A percentile compares a stretch with the other conserved stretches of the same genome.
Conservation (phyloP, 2,329 filamentous ascomycete species). For the Colletotrichum higginsianum region DNA sequence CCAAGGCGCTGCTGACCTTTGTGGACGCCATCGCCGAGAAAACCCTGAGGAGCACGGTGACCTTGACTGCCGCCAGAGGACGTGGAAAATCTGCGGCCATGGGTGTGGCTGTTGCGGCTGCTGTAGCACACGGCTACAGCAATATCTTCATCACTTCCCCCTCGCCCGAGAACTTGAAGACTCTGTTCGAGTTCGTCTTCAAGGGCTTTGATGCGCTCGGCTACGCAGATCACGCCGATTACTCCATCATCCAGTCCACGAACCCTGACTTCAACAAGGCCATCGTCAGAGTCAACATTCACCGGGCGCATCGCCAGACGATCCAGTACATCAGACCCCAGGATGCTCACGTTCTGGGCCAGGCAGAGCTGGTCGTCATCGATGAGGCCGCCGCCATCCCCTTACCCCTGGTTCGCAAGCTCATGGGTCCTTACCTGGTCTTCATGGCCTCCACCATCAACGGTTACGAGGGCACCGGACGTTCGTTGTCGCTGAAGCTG, state of each 20-base stretch:
- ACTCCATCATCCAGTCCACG: constrained; percentile 97
- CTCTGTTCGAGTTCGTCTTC: constrained; percentile 97
- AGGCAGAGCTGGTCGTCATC: constrained; percentile 95
- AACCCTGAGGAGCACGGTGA: constrained; percentile 92
- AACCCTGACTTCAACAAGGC: constrained; percentile 99
- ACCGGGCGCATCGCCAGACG: constrained; percentile 94
- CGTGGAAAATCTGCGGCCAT: constrained; percentile 97
- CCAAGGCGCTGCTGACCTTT: constrained; percentile 96
- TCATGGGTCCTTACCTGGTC: constrained; percentile 96
- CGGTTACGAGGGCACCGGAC: constrained; percentile 96
- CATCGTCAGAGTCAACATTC: constrained; percentile 96
- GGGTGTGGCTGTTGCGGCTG: constrained; percentile 93
- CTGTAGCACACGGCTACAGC: constrained; percentile 95
- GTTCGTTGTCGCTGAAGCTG: constrained; percentile 94
- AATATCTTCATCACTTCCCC: constrained; percentile 99
- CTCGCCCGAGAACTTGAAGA: constrained; percentile 98
- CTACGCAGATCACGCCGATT: constrained; percentile 96
- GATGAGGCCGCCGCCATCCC: constrained; percentile 98
- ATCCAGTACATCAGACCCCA: constrained; percentile 99
- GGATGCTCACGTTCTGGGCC: constrained; percentile 93
- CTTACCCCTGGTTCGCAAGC: constrained; percentile 89
- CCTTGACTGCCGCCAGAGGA: constrained; percentile 92
- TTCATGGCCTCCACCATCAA: constrained; percentile 99
- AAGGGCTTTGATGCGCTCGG: constrained; percentile 96
- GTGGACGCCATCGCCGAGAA: constrained; percentile 97